phyloP scores from a whole-genome alignment of 225 moss, liverwort and hornwort genomes.

The Climacium dendroides region DNA sequence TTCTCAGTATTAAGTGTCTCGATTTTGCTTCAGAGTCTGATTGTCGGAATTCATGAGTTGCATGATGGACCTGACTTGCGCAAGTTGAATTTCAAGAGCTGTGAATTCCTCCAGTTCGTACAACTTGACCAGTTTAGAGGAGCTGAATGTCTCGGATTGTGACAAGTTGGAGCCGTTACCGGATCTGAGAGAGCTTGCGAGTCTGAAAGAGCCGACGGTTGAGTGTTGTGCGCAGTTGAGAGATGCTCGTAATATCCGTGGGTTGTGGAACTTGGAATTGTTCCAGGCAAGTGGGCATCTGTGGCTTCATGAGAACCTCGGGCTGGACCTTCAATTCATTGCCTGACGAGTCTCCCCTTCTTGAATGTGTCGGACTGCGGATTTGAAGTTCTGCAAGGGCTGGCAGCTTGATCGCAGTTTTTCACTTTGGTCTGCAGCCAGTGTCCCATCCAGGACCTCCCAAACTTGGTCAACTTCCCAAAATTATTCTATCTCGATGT shows the following conservation, averaged over 20 bases:
- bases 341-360: neutral
- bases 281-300: neutral
- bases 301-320: neutral
- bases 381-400: neutral
- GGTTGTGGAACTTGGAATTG: too few relatives aligned
- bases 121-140: neutral
- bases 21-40: neutral
- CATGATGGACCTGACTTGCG: neutral
- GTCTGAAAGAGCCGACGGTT: neutral
- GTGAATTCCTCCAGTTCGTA: fast-evolving
- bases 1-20: neutral
- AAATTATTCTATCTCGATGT: neutral
- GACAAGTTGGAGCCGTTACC: neutral
- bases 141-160: neutral
- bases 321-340: too few relatives aligned
- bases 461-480: neutral
- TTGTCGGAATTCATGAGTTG: too few relatives aligned
- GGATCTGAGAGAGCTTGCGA: neutral
- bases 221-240: neutral
- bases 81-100: neutral
- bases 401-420: fast-evolving
- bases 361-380: neutral
- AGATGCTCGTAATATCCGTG: neutral
- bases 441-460: neutral
- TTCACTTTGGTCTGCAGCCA: fast-evolving